Evolutionary conservation across 2,329 filamentous ascomycete species (phyloP).

Genomic region (Aciculosporium take): DNA sequence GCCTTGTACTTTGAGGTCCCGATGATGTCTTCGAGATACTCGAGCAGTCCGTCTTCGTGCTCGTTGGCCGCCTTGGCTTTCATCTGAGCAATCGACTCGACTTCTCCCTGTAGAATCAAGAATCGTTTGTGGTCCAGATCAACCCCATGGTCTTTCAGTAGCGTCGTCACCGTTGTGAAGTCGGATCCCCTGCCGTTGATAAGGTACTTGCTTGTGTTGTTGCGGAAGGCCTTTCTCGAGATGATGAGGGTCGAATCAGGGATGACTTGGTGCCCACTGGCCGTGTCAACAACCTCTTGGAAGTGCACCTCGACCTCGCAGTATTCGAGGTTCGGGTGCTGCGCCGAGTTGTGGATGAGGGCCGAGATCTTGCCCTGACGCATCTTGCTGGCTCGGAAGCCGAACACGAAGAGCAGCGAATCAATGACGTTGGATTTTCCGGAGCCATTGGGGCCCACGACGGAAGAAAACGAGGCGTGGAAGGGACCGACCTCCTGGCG

Average conservation of each 20-base stretch:
- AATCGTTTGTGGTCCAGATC: constrained; percentile 98
- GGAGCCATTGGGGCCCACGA: constrained; percentile 94
- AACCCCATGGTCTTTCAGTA: constrained; percentile 77
- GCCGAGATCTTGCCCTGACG: constrained; percentile 96
- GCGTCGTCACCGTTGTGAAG: constrained; percentile 78
- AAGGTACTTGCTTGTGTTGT: constrained; percentile 97
- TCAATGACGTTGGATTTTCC: constrained; percentile 99
- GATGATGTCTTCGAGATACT: constrained; percentile 97
- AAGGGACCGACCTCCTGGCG: constrained; percentile 92
- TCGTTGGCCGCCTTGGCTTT: constrained; percentile 91
- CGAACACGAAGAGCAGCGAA: constrained; percentile 95
- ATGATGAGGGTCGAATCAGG: constrained; percentile 76
- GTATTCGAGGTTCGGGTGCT: constrained; percentile 68
- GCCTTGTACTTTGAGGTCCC: constrained; percentile 97
- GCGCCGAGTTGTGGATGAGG: constrained; percentile 90
- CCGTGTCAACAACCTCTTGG: constrained; percentile 80
- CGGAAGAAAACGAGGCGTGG: constrained; percentile 91
- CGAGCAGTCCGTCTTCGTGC: constrained; percentile 87
- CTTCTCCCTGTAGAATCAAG: constrained; percentile 90
- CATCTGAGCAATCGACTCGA: constrained; percentile 98
- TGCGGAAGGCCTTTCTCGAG: constrained; percentile 88
- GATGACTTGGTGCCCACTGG: constrained; percentile 60
- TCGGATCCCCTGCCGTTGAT: constrained; percentile 83
- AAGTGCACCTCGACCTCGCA: constrained; percentile 98
- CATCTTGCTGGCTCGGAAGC: constrained; percentile 98